Evolutionary conservation across 2,329 filamentous ascomycete species (phyloP).

Genomic region (Pseudogymnoascus sp.): DNA sequence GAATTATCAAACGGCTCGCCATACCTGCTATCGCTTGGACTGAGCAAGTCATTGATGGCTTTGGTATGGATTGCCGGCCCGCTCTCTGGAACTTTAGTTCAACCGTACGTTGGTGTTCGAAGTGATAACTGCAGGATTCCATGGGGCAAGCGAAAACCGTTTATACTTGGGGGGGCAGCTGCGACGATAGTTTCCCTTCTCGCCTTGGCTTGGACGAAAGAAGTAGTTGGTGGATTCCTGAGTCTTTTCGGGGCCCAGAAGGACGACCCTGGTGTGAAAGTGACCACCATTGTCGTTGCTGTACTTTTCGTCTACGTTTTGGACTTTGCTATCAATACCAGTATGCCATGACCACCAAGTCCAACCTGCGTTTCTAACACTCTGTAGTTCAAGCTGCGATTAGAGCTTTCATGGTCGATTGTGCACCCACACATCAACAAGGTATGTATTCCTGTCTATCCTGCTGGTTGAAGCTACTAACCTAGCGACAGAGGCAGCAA

Average conservation of each 20-base stretch:
- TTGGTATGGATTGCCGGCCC: constrained; percentile 81
- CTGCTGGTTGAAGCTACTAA: neutral
- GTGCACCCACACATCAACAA: constrained; percentile 86
- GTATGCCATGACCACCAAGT: constrained; percentile 36
- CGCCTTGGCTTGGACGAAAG: constrained; percentile 65
- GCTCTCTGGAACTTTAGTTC: constrained; percentile 68
- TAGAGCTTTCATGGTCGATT: constrained; percentile 88
- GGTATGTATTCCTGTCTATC: constrained; percentile 27
- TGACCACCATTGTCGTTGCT: constrained; percentile 65
- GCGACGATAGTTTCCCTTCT: constrained; percentile 63
- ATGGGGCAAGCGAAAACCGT: constrained; percentile 75
- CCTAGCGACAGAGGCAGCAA: constrained; percentile 60
- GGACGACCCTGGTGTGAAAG: constrained; percentile 57
- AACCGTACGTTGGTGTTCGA: constrained; percentile 74
- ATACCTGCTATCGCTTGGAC: constrained; percentile 69
- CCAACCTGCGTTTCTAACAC: constrained; percentile 11
- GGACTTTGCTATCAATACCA: constrained; percentile 91
- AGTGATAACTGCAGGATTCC: constrained; percentile 68
- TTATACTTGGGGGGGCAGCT: constrained; percentile 63
- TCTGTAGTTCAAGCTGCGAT: constrained; percentile 74
- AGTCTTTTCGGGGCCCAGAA: constrained; percentile 62
- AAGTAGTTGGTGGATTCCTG: constrained; percentile 61
- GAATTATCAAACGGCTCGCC: constrained; percentile 90
- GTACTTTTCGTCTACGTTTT: constrained; percentile 83
- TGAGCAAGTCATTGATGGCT: constrained; percentile 76